Conservation (phyloP, 306 rosid genomes). For the Glycine latifolia region DNA sequence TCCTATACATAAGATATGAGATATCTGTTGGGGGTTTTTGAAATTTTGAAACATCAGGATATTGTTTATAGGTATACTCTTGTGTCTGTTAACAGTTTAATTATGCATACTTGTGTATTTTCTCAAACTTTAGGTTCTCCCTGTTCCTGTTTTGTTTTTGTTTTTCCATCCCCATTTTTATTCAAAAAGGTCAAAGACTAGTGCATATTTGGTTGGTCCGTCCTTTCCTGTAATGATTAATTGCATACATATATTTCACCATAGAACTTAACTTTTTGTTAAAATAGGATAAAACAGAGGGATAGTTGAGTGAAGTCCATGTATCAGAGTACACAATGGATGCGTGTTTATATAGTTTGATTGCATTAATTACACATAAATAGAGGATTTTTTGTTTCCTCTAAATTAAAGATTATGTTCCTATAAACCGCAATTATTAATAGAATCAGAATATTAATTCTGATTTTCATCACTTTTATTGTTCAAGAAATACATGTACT, state of each 20-base stretch:
- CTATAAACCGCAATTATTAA: no score
- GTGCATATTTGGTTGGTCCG: slow-evolving; percentile 20
- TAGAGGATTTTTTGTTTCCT: no score
- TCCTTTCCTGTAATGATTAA: not conserved
- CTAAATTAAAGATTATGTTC: no score
- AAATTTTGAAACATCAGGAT: slow-evolving; percentile 1
- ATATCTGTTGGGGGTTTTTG: slow-evolving; percentile 13
- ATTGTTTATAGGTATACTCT: slow-evolving; percentile 7
- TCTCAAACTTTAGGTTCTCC: not conserved
- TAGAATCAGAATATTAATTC: no score
- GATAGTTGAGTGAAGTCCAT: no score
- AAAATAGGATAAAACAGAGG: no score
- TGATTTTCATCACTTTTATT: not conserved
- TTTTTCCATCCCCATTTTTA: slow-evolving; percentile 3
- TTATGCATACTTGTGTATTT: not conserved
- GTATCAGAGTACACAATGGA: no score
- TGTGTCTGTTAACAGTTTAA: not conserved
- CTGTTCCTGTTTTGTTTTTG: not conserved
- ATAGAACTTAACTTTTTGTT: not conserved
- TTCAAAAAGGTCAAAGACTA: not conserved
- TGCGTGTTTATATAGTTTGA: no score
- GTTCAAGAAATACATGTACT: not conserved
- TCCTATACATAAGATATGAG: slow-evolving; percentile 16
- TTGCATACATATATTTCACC: not conserved
- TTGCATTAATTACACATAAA: no score